A percentile compares a stretch with the other conserved stretches of the same genome.
Evolutionary conservation across 2,329 filamentous ascomycete species (phyloP).

Genomic region (Microdochium nivale): DNA sequence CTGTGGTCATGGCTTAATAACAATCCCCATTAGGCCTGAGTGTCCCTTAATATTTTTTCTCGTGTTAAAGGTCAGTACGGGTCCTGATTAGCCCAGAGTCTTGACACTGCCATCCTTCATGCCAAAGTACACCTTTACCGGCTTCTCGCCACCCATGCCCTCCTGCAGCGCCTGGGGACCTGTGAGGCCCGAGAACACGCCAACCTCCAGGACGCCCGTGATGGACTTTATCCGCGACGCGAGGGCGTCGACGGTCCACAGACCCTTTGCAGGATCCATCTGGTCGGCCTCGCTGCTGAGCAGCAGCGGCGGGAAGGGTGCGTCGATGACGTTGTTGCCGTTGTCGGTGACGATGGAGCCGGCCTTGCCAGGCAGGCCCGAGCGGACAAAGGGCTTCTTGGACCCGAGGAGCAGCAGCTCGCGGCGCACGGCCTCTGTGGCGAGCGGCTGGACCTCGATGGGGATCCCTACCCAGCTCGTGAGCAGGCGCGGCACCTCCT

Average conservation of each 20-base stretch:
- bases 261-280: conserved; percentile 51
- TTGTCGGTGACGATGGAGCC: conserved; percentile 77
- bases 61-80: not conserved
- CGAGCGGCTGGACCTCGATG: conserved; percentile 85
- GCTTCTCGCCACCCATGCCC: conserved; percentile 69
- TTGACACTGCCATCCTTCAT: conserved; percentile 68
- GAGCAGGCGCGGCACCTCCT: conserved; percentile 69
- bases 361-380: conserved; percentile 67
- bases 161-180: conserved; percentile 53
- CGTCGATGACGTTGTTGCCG: conserved; percentile 84
- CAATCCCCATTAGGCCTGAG: too few relatives aligned
- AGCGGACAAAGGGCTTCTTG: conserved; percentile 59
- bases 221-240: conserved; percentile 70
- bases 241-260: conserved; percentile 74
- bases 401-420: conserved; percentile 69
- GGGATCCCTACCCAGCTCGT: conserved; percentile 76
- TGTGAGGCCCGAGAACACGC: conserved; percentile 78
- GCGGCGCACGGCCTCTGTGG: conserved; percentile 66
- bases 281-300: conserved; percentile 33
- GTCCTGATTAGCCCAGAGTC: conserved; percentile 10
- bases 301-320: conserved; percentile 70
- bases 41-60: not conserved
- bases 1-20: too few relatives aligned
- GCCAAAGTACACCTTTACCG: conserved; percentile 90
- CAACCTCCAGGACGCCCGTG: conserved; percentile 83